Percentiles rank a stretch among this genome's conserved stretches.
Evolutionary conservation across 345 rosid genomes (phyloP).

Genomic region (Acer negundo): DNA sequence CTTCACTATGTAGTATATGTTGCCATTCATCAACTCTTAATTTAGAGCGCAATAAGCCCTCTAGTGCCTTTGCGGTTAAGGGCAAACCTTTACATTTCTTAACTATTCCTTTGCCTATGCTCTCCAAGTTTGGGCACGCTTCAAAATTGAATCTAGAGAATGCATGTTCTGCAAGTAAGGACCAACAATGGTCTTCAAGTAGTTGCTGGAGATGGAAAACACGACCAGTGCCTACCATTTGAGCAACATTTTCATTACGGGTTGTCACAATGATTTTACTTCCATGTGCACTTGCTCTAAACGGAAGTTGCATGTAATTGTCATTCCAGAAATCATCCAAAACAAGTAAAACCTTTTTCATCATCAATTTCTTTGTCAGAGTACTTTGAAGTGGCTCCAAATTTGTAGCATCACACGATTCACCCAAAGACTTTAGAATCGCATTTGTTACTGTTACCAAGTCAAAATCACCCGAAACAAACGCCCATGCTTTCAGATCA

Average conservation of each 20-base stretch:
- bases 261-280: conserved; percentile 4
- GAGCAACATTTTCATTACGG: not conserved
- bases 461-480: no score
- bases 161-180: not conserved
- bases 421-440: no score
- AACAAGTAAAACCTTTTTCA: not conserved
- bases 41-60: not conserved
- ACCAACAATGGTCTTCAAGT: not conserved
- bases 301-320: not conserved
- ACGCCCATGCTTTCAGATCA: no score
- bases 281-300: conserved; percentile 1
- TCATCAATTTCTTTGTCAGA: not conserved
- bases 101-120: not conserved
- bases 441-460: no score
- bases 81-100: not conserved
- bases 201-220: not conserved
- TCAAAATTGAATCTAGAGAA: not conserved
- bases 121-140: not conserved
- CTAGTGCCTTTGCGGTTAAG: not conserved
- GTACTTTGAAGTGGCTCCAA: no score
- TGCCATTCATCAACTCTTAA: not conserved
- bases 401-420: no score
- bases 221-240: not conserved
- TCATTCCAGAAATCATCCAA: not conserved
- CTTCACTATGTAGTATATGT: not conserved